These are phyloP conservation scores for Passalora sequoiae DNA, from an alignment of 2,329 filamentous ascomycete species.

Conservation along the genomic window DNA sequence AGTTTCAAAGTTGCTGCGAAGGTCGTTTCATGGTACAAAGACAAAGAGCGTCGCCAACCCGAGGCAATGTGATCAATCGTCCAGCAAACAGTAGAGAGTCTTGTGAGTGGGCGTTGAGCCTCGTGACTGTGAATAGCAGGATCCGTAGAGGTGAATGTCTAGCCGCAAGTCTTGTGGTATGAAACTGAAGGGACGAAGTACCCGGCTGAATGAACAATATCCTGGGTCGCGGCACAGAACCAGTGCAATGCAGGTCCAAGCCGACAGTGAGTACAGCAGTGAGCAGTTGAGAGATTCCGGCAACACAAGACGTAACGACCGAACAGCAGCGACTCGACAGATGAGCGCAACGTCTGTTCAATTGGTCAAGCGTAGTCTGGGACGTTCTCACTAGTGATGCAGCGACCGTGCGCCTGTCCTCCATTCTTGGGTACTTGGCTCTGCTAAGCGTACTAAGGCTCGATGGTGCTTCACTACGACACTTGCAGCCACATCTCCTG, in stretches of 20 bases:
- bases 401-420: constrained; percentile 10
- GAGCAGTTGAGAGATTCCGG: too few species aligned
- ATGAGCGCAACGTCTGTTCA: constrained; percentile 9
- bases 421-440: constrained; percentile 9
- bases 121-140: not conserved
- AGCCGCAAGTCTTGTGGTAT: constrained; percentile 1
- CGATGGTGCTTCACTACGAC: constrained; percentile 7
- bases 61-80: too few species aligned
- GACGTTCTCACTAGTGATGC: constrained; percentile 15
- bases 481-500: constrained; percentile 9
- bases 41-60: too few species aligned
- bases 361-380: constrained; percentile 14
- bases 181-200: constrained; percentile 10
- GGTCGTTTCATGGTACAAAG: constrained; percentile 3
- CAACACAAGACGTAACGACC: constrained; percentile 6
- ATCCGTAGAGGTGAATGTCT: not conserved
- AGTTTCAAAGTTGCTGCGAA: constrained; percentile 1
- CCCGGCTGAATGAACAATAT: constrained; percentile 2
- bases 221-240: constrained; percentile 10
- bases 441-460: constrained; percentile 2
- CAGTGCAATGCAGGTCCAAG: constrained; percentile 14
- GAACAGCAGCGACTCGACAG: constrained; percentile 12
- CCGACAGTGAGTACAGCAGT: too few species aligned
- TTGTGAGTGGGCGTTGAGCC: not conserved
- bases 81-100: constrained; percentile 5